These are phyloP conservation scores for Cladosporium sp. DNA, from an alignment of 2,329 filamentous ascomycete species.

Conservation along the genomic window DNA sequence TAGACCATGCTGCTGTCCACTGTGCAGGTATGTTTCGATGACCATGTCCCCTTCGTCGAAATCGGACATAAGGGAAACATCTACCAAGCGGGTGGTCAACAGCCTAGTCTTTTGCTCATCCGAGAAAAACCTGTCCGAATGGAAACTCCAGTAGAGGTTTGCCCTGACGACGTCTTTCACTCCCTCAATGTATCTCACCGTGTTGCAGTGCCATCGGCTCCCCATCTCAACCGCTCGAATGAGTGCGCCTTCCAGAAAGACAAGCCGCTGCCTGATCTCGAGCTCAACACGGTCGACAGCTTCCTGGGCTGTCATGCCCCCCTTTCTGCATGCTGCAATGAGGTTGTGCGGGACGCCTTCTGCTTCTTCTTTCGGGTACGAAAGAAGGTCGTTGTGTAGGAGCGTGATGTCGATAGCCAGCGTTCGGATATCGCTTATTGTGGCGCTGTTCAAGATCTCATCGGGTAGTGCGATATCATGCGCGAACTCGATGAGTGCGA, in stretches of 20 bases:
- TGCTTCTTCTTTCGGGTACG: slow-evolving; percentile 1
- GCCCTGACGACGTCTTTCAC: background rate
- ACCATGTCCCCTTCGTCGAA: background rate
- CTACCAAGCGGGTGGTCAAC: background rate
- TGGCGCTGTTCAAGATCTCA: background rate
- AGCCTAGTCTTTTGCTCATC: background rate
- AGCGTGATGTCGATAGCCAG: slow-evolving; percentile 1
- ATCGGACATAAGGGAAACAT: background rate
- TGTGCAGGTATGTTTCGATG: background rate
- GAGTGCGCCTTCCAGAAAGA: background rate
- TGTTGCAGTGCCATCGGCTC: background rate
- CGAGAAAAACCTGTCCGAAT: background rate
- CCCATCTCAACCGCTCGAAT: background rate
- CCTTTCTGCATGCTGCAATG: background rate
- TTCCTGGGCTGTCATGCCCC: background rate
- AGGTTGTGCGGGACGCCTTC: slow-evolving; percentile 5
- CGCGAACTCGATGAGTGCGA: slow-evolving; percentile 2
- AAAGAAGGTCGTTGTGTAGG: slow-evolving; percentile 1
- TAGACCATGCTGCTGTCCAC: background rate
- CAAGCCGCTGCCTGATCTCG: background rate
- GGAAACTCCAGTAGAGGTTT: slow-evolving; percentile 1
- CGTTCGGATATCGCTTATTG: background rate
- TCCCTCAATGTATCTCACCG: background rate
- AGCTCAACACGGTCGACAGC: background rate
- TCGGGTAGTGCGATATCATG: slow-evolving; percentile 1